Conservation (phyloP, 495 filamentous ascomycete genomes). For the Alectoria sarmentosa region DNA sequence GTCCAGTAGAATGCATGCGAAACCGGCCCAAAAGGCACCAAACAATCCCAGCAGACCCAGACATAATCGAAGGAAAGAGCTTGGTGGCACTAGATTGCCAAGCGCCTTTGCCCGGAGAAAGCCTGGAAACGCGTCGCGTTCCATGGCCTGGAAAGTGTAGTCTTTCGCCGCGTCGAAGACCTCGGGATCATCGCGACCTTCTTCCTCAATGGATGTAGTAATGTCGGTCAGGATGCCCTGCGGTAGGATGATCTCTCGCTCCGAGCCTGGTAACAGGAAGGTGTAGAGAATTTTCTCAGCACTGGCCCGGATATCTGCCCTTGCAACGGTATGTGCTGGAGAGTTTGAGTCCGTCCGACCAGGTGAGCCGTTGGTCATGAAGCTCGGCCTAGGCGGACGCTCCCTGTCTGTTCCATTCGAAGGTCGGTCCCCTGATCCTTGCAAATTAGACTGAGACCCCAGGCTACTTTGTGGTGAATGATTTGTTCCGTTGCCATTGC, state of each 20-base stretch:
- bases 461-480: constrained; percentile 66
- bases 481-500: constrained; percentile 21
- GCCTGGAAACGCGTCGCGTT: constrained; percentile 93
- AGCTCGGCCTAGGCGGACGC: constrained; percentile 59
- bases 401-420: constrained; percentile 38
- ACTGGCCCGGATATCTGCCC: constrained; percentile 81
- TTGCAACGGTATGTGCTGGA: constrained; percentile 73
- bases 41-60: constrained; percentile 84
- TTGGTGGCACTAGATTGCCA: constrained; percentile 87
- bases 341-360: constrained; percentile 60
- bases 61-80: constrained; percentile 72
- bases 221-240: constrained; percentile 77
- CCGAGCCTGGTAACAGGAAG: constrained; percentile 82
- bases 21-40: constrained; percentile 88
- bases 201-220: constrained; percentile 75
- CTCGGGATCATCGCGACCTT: constrained; percentile 88
- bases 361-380: constrained; percentile 45
- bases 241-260: constrained; percentile 90
- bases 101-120: constrained; percentile 92
- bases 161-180: constrained; percentile 97
- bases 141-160: constrained; percentile 99
- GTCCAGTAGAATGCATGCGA: constrained; percentile 85
- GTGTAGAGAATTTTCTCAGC: constrained; percentile 98
- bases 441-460: constrained; percentile 39
- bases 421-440: constrained; percentile 30